These are phyloP conservation scores for Spathaspora passalidarum DNA, from an alignment of 805 yeast genomes.

Conservation along the genomic window DNA sequence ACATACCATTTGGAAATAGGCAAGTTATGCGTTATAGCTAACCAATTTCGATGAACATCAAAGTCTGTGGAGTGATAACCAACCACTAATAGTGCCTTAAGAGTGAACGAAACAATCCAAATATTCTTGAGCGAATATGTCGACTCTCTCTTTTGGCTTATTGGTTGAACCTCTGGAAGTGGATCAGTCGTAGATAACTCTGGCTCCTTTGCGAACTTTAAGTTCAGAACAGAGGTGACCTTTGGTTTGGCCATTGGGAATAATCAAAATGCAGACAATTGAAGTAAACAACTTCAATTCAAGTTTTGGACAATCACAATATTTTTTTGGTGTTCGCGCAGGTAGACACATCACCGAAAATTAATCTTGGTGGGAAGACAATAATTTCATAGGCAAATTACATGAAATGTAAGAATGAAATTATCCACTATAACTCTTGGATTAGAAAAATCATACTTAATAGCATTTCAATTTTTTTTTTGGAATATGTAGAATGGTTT, in stretches of 20 bases:
- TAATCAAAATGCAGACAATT: not conserved
- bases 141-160: not conserved
- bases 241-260: not conserved
- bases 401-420: too few species aligned
- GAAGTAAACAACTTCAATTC: not conserved
- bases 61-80: conserved; percentile 94
- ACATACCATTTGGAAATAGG: conserved; percentile 82
- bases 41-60: conserved; percentile 97
- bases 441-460: too few species aligned
- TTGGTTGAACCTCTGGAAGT: not conserved
- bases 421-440: too few species aligned
- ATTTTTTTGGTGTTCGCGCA: too few species aligned
- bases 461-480: too few species aligned
- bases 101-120: conserved; percentile 33
- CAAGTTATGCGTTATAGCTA: conserved; percentile 77
- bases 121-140: conserved; percentile 29
- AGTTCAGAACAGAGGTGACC: not conserved
- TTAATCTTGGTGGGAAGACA: too few species aligned
- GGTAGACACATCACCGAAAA: too few species aligned
- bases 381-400: too few species aligned
- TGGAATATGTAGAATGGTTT: too few species aligned
- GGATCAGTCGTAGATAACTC: not conserved
- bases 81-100: conserved; percentile 36
- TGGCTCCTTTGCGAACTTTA: not conserved
- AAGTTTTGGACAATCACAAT: too few species aligned